phyloP scores from a whole-genome alignment of 345 rosid species.

The Combretum micranthum region DNA sequence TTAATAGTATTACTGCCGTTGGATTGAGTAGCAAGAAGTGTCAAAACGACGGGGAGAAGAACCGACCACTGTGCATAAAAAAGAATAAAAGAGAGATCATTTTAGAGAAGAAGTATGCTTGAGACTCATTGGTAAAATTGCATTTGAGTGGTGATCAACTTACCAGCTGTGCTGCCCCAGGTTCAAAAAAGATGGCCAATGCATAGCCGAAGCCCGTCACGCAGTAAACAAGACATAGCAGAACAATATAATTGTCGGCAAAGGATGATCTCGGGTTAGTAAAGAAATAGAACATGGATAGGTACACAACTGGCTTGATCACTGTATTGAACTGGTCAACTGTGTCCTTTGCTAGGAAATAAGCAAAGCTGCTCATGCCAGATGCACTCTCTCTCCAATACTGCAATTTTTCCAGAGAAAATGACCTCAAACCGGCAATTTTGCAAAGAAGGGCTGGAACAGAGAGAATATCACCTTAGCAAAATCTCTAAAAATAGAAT shows the following conservation, averaged over 20 bases:
- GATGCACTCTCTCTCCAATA: conserved; percentile 95
- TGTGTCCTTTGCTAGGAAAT: conserved; percentile 89
- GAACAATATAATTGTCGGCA: conserved; percentile 61
- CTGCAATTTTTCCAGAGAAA: conserved; percentile 82
- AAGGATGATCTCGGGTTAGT: conserved; percentile 85
- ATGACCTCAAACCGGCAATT: conserved; percentile 84
- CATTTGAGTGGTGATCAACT: conserved; percentile 18
- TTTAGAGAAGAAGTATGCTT: no score
- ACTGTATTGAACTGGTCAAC: conserved; percentile 71
- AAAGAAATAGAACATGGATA: conserved; percentile 88
- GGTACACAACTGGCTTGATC: conserved; percentile 82
- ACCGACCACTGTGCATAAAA: conserved; percentile 71
- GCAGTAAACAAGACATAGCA: conserved; percentile 90
- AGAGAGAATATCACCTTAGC: conserved; percentile 3
- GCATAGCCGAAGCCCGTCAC: conserved; percentile 88
- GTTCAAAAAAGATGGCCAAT: conserved; percentile 76
- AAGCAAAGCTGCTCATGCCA: conserved; percentile 89
- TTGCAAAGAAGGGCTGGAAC: conserved; percentile 86
- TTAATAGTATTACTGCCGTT: conserved; percentile 26
- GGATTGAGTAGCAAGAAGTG: conserved; percentile 68
- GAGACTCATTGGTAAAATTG: no score
- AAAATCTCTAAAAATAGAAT: conserved; percentile 1
- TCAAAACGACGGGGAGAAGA: conserved; percentile 91
- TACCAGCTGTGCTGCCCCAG: conserved; percentile 88
- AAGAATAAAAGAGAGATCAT: background rate